A percentile compares a stretch with the other conserved stretches of the same genome.
phyloP scores from a whole-genome alignment of 2,329 filamentous ascomycete genomes.

The Sclerotinia glacialis region DNA sequence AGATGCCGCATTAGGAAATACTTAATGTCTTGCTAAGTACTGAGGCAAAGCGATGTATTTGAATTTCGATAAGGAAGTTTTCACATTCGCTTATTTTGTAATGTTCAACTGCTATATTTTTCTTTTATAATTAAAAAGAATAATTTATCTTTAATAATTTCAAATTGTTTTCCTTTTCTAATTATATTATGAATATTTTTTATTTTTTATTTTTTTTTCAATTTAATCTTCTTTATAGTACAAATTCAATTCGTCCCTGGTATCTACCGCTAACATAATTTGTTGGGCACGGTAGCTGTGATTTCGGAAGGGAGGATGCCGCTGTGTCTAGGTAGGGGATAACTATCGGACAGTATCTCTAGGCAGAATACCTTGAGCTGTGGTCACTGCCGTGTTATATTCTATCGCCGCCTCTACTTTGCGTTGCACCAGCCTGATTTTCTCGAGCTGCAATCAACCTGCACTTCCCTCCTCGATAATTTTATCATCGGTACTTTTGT shows the following conservation, averaged over 20 bases:
- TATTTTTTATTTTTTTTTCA: too few relatives aligned
- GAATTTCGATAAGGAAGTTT: background rate
- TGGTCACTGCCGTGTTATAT: too few relatives aligned
- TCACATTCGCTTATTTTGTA: background rate
- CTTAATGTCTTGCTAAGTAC: background rate
- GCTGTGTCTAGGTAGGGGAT: too few relatives aligned
- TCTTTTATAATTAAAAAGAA: too few relatives aligned
- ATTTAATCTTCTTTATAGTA: too few relatives aligned
- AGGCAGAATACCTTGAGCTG: background rate
- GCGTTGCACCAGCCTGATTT: background rate
- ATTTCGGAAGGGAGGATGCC: too few relatives aligned
- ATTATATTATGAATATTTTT: too few relatives aligned
- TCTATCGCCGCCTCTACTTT: background rate
- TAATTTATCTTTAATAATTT: too few relatives aligned
- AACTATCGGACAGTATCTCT: background rate
- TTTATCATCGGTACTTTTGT: background rate
- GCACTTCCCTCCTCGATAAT: background rate
- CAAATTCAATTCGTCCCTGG: background rate
- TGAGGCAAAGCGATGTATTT: background rate
- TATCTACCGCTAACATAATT: too few relatives aligned
- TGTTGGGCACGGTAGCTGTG: too few relatives aligned
- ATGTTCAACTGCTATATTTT: too few relatives aligned
- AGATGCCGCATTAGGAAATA: background rate
- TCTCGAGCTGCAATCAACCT: background rate
- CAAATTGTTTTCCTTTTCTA: too few relatives aligned